Conservation (phyloP, 306 rosid species). For the Trifolium repens region DNA sequence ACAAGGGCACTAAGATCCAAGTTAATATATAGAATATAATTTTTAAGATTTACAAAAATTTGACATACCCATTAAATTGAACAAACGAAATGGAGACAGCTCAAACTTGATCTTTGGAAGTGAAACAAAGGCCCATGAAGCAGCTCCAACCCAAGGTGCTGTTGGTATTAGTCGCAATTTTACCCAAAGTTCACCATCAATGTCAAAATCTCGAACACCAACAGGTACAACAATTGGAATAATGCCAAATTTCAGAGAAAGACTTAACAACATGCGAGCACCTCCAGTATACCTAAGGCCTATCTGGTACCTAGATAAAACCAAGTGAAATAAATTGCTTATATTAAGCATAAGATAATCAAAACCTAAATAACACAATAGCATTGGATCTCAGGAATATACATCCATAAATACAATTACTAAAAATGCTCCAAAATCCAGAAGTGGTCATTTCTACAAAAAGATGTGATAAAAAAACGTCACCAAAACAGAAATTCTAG, state of each 20-base stretch:
- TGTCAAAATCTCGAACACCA: constrained; percentile 94
- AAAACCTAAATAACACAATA: constrained; percentile 15
- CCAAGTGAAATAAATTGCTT: constrained; percentile 35
- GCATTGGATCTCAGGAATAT: constrained; percentile 25
- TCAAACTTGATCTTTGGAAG: constrained; percentile 98
- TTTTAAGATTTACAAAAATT: constrained; percentile 13
- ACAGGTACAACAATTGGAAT: constrained; percentile 90
- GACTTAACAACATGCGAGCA: constrained; percentile 94
- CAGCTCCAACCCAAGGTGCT: constrained; percentile 98
- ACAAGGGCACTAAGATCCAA: constrained; percentile 14
- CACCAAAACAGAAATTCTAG: constrained; percentile 21
- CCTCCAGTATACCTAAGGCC: constrained; percentile 98
- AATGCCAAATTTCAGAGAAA: constrained; percentile 86
- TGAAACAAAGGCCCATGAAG: constrained; percentile 95
- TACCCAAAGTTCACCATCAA: constrained; percentile 99
- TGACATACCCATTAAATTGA: constrained; percentile 92
- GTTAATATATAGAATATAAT: constrained; percentile 4
- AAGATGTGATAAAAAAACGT: constrained; percentile 11
- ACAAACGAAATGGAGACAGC: constrained; percentile 90
- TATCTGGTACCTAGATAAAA: constrained; percentile 85
- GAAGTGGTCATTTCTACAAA: not conserved
- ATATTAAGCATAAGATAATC: not conserved
- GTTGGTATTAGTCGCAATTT: constrained; percentile 86
- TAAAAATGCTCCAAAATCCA: constrained; percentile 27
- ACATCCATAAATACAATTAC: constrained; percentile 18